Evolutionary conservation across 306 rosid species (phyloP), one percentile per base, ranked within the genome.

Genomic region (Fragaria ananassa): DNA sequence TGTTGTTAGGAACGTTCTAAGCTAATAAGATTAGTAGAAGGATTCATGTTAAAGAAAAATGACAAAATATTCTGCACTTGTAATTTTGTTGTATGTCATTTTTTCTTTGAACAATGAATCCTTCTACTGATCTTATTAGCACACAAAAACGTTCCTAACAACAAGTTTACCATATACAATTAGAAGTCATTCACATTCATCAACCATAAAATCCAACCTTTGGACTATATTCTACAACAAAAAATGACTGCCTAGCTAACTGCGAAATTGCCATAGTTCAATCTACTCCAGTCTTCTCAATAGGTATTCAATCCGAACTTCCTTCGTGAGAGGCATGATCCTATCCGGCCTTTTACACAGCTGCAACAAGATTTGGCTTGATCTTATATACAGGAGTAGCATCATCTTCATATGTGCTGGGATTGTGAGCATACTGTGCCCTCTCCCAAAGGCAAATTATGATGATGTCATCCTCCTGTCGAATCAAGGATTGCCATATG

Each of bases 251-350:
- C 19, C 10, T 42, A 9, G 46, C 44, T 23, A 73, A 53, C 12
- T 31, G 35, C 35, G 35, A 3, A 31, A 31, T 4, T 53, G 74
- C 35, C 18, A 0, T 4, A 14, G 15, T 29, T 10, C 25, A 10
- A 9, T 57, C 29, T 45, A 3, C 3, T 13, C 83, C 70, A 86
- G 78, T 68, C 86, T 88, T 82, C 79, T 75, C 82, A 89, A 47
- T 46, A 86, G 78, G 82, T 89, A 86, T 29, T 86, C 87, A 45
- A 89, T 77, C 47, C 86, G 90, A 62, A 89, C 87, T 78, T 86
- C 82, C 83, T 86, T 89, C 23, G 89, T 89, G 63, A 86, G 85
- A 77, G 91, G 93, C 86, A 89, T 81, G 70, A 89, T 78, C 90
- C 83, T 77, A 31, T 87, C 80, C 66, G 35, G 35, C 68, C 85